Conservation (phyloP, 352 stramenopile species). For the Phytophthora cactorum region DNA sequence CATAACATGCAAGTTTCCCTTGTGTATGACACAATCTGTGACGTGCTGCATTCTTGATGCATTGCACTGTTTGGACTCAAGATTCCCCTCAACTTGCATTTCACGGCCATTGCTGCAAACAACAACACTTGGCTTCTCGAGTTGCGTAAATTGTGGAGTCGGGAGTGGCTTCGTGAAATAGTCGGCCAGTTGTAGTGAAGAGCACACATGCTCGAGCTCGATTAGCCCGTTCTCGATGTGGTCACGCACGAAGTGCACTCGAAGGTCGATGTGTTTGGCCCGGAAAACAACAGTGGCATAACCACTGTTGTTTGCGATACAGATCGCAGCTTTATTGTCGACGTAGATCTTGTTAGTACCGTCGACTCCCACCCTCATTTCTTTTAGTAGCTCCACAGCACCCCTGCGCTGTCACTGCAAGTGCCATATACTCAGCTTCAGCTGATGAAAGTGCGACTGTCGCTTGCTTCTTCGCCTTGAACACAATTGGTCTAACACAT, state of each 20-base stretch:
- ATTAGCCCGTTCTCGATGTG: conserved; percentile 2
- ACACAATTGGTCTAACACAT: conserved; percentile 1
- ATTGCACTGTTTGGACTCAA: not conserved
- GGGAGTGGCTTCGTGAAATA: conserved; percentile 12
- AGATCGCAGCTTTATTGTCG: conserved; percentile 22
- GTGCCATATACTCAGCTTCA: conserved; percentile 9
- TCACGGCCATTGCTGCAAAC: not conserved
- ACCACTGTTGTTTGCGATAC: conserved; percentile 7
- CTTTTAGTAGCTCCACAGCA: conserved; percentile 9
- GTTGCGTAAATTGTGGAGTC: not conserved
- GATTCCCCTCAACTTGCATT: conserved; percentile 18
- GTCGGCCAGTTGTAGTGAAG: conserved; percentile 4
- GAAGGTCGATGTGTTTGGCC: conserved; percentile 16
- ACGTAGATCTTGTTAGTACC: conserved; percentile 3
- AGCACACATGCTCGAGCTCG: conserved; percentile 2
- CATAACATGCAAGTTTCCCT: too few relatives aligned
- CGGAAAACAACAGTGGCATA: conserved; percentile 15
- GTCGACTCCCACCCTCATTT: not conserved
- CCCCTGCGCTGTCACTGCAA: conserved; percentile 7
- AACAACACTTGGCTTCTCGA: conserved; percentile 6
- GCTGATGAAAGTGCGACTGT: conserved; percentile 13
- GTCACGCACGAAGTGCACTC: conserved; percentile 18
- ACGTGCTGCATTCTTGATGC: not conserved
- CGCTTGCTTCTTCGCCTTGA: conserved; percentile 12
- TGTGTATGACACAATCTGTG: too few relatives aligned